Conservation (phyloP, 768 basidiomycete species). For the Trametes gibbosa region DNA sequence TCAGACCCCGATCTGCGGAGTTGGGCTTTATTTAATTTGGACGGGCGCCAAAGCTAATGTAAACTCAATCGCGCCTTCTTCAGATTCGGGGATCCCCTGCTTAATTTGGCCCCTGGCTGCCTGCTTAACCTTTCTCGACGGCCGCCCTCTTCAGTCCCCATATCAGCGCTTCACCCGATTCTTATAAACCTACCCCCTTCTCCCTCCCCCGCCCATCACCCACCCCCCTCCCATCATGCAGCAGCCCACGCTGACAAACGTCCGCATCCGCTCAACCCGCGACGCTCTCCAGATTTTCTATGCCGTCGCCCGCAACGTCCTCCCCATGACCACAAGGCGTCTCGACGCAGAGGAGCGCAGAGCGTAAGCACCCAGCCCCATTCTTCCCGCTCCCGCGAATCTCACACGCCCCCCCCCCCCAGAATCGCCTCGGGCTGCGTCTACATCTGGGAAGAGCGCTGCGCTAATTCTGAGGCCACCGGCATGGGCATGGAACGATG, state of each 20-base stretch:
- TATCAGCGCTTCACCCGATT: conserved; percentile 6
- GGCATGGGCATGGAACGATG: conserved; percentile 88
- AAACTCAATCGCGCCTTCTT: conserved; percentile 48
- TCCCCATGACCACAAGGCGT: conserved; percentile 77
- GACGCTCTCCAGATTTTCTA: conserved; percentile 83
- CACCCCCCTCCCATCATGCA: conserved; percentile 49
- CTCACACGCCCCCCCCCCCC: not conserved
- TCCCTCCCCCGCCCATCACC: conserved; percentile 21
- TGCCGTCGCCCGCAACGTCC: conserved; percentile 62
- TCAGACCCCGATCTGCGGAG: conserved; percentile 26
- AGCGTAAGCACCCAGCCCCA: conserved; percentile 17
- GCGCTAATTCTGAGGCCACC: conserved; percentile 75
- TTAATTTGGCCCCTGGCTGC: conserved; percentile 10
- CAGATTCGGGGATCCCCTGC: conserved; percentile 33
- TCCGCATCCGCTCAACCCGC: conserved; percentile 73
- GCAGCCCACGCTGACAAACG: conserved; percentile 69
- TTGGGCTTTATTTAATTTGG: conserved; percentile 18
- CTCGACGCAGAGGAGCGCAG: conserved; percentile 78
- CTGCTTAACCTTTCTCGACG: conserved; percentile 15
- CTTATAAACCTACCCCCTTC: conserved; percentile 30
- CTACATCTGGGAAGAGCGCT: conserved; percentile 88
- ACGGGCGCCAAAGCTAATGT: conserved; percentile 54
- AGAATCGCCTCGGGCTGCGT: conserved; percentile 71
- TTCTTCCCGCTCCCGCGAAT: not conserved
- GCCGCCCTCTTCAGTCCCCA: not conserved